These are phyloP conservation scores for Diaporthe amygdali DNA, from an alignment of 2,329 filamentous ascomycete species.

Conservation along the genomic window DNA sequence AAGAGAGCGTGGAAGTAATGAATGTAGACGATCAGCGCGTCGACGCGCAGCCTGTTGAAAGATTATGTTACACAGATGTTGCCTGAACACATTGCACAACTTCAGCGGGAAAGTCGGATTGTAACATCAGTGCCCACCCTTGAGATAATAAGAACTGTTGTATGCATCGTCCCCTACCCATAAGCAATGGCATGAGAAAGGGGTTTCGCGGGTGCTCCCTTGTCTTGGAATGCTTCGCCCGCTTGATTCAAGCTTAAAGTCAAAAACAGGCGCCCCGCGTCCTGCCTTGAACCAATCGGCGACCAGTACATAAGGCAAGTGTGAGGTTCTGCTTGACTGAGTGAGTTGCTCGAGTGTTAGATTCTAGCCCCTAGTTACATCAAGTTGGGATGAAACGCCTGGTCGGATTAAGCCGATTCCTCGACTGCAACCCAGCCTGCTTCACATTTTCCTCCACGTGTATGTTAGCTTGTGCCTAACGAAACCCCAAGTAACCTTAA, in stretches of 20 bases:
- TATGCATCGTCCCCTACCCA: background rate
- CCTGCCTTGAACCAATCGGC: background rate
- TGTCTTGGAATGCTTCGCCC: background rate
- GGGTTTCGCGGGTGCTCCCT: background rate
- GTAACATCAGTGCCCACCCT: background rate
- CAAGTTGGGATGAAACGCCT: background rate
- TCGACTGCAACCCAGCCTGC: background rate
- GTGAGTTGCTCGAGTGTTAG: background rate
- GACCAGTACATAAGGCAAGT: background rate
- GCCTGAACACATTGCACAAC: background rate
- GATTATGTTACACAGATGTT: background rate
- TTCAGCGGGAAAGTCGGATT: too few relatives aligned
- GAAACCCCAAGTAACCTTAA: fast-evolving
- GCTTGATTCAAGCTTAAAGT: background rate
- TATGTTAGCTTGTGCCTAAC: background rate
- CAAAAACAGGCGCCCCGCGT: background rate
- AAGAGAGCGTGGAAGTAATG: background rate
- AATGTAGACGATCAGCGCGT: background rate
- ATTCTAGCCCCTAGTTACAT: constrained; percentile 3
- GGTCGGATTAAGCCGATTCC: background rate
- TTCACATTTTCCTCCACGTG: background rate
- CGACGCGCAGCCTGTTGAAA: background rate
- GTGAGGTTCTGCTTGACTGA: too few relatives aligned
- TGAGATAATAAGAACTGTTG: background rate
- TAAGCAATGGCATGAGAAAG: background rate